Base-by-base conservation (phyloP, 441 rosid genomes). In the Brassica hybrid region DNA sequence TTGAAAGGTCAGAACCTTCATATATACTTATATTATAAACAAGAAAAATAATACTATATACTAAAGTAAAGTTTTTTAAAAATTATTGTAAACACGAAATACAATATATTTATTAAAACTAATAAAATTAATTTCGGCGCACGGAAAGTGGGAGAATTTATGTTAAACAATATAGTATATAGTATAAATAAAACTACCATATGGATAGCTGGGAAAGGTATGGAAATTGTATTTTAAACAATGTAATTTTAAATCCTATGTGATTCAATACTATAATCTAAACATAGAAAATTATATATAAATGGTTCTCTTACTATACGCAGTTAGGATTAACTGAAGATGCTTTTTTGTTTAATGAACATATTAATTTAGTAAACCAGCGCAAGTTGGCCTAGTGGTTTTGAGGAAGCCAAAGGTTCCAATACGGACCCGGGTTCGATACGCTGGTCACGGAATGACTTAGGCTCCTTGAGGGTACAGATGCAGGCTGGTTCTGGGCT, bases 161-260 rank as follows among this genome's bases (percentile, higher is more conserved):
- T 69, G 67, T 65, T 54, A 13, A 63, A 30, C 8, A 63, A n/a
- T 12, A 2, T 19, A 19, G 21, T 21, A n/a, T 12, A 2, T 19
- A 19, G 21, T 21, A 45, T 63, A 57, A 57, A 36, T 16, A 65
- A 67, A 74, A 79, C 76, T 75, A 78, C 82, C 85, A 82, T 84
- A 82, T 82, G 85, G 77, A 62, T 62, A 79, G 83, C 81, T 74
- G 65, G 75, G 23, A 62, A 74, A 74, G 59, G 68, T 23, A 21
- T 59, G 8, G 13, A 50, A 74, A 78, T 7, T 43, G 30, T 43
- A 63, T 38, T 38, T 38, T 38, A 9, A 38, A 10, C 23, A 62
- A 9, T 54, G n/a, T 10, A 11, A 43, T 16, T 64, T 10, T 30
- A 41, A 68, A 43, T 6, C 34, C 12, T 59, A 66, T 14, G 4